Evolutionary conservation across 169 alveolate genomes (phyloP), one percentile per base, ranked within the genome.

Genomic region (Plasmodium sp.): DNA sequence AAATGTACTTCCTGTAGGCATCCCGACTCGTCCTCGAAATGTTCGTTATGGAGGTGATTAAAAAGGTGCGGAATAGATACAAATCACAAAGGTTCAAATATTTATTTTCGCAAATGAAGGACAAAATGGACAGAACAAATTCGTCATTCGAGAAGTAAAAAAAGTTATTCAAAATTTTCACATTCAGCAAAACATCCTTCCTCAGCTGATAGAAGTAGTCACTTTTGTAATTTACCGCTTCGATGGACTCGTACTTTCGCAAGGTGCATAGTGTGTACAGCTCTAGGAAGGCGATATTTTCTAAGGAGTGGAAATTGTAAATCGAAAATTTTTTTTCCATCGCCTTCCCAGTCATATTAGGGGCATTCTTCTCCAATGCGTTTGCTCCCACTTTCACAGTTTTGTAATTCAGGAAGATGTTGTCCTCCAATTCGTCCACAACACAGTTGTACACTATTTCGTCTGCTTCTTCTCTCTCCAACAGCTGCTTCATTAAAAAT

Each of bases 51-150:
- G 95, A 82, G 16, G 83, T 82, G 27, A 16, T 81, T 92, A 92
- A 82, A 82, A 92, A 92, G 3, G 85, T 54, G 72, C 75, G 45
- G 79, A 92, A 92, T 33, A 92, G 62, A 73, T 81, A 92, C 34
- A 92, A 72, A 16, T 92, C 95, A 43, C 95, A 81, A 16, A 92
- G 36, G 62, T 92, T 92, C 48, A 92, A 79, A 92, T 92, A 92
- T 83, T 92, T 92, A 81, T 83, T 92, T 39, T 92, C 95, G 83
- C 95, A 82, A 48, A 92, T 92, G 58, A 92, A 92, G 16, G 92
- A 72, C 36, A 92, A 92, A 51, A 92, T 83, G 10, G 84, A 83
- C 58, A 92, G 56, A n/a, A 72, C 67, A 34, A 92, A 10, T 92
- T 92, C 95, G 34, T 82, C 95, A 73, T 81, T 81, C 51, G 95